A percentile compares a stretch with the other conserved stretches of the same genome.
Evolutionary conservation across 441 rosid species (phyloP).

Genomic region (Omphalea diandra): DNA sequence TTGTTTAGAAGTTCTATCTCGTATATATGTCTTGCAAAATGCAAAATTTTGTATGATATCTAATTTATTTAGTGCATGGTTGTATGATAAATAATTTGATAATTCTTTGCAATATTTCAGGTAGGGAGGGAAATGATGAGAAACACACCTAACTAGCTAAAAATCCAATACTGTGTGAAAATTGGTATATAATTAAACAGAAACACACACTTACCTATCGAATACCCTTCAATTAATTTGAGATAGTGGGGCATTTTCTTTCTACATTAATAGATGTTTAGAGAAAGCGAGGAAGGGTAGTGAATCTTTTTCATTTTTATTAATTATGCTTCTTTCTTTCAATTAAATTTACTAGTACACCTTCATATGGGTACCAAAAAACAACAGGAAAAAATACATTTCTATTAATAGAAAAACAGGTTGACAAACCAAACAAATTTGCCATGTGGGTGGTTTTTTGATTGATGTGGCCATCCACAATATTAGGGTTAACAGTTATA

Average conservation of each 20-base stretch:
- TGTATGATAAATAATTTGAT: too few species aligned
- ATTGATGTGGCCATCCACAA: not conserved
- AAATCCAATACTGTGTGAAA: not conserved
- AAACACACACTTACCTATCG: too few species aligned
- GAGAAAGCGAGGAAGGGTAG: not conserved
- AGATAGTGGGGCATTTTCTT: not conserved
- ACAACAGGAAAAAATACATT: slow-evolving; percentile 16
- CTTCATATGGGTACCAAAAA: not conserved
- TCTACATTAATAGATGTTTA: not conserved
- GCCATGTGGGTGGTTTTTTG: slow-evolving; percentile 12
- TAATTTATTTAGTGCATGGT: too few species aligned
- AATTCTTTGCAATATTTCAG: too few species aligned
- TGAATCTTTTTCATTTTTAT: not conserved
- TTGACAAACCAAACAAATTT: slow-evolving; percentile 14
- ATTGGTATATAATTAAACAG: not conserved
- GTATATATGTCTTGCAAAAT: not conserved
- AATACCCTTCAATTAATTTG: not conserved
- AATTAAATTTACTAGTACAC: not conserved
- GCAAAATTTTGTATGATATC: too few species aligned
- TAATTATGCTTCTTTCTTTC: not conserved
- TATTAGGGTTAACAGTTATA: not conserved
- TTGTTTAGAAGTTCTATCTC: not conserved
- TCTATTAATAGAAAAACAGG: not conserved
- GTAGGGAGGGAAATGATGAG: not conserved
- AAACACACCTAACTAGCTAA: not conserved